A percentile compares a stretch with the other conserved stretches of the same genome.
phyloP scores from a whole-genome alignment of 2,329 filamentous ascomycete species.

The Aureobasidium uvarum region DNA sequence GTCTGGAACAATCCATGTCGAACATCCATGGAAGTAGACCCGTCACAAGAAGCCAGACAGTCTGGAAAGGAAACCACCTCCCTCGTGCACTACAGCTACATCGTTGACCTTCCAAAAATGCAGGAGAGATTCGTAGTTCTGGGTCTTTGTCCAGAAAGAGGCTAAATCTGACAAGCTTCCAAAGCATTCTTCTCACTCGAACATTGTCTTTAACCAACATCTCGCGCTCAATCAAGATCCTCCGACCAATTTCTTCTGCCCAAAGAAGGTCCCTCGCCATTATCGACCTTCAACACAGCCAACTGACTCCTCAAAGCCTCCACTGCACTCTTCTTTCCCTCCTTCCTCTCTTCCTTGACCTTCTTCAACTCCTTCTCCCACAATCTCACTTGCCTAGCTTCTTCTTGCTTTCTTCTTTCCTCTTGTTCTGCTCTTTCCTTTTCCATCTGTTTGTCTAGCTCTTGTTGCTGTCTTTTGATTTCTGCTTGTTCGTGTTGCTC shows the following conservation, averaged over 20 bases:
- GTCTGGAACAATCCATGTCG: too few relatives aligned
- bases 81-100: too few relatives aligned
- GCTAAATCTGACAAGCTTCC: too few relatives aligned
- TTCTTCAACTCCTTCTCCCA: neutral
- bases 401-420: neutral
- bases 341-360: neutral
- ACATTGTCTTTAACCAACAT: too few relatives aligned
- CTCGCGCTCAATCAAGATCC: neutral
- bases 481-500: neutral
- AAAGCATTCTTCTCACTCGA: too few relatives aligned
- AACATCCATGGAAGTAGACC: too few relatives aligned
- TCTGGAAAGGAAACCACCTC: too few relatives aligned
- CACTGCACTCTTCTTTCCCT: neutral
- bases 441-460: neutral
- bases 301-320: conserved; percentile 10
- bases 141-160: too few relatives aligned
- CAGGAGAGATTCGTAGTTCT: too few relatives aligned
- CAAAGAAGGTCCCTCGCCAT: neutral
- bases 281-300: neutral
- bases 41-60: too few relatives aligned
- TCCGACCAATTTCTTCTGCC: neutral
- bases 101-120: too few relatives aligned
- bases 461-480: neutral
- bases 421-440: neutral
- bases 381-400: neutral